Base-by-base conservation (phyloP, 306 rosid species). In the Prunus armeniaca region DNA sequence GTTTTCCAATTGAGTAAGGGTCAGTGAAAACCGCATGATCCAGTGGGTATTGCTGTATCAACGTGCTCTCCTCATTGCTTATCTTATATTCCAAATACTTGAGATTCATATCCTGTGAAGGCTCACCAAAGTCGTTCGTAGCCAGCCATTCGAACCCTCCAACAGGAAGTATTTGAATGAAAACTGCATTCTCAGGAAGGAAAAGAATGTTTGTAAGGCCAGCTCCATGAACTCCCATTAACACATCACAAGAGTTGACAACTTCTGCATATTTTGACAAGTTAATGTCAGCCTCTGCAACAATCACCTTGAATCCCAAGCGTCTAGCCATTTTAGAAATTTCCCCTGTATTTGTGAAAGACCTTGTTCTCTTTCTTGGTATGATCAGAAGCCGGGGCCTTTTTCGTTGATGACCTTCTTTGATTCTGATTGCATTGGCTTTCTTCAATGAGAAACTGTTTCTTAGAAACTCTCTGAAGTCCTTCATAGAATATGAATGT, bases 171-270 rank as follows among this genome's bases (percentile, higher is more conserved):
- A 93, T 74, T 79, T 94, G 97, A 68, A 94, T 87, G 18, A 91
- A 75, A 41, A 91, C 67, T 51, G 98, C 97, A 79, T 88, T 90
- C 65, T 86, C 82, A 1, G 98, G 98, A 47, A 94, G 94, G 73
- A 93, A 93, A 67, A 93, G 82, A 5, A 91, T 84, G 93, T 93
- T 93, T 1, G 98, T 86, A 38, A 93, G 91, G 47, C 98, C 98
- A 69, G 98, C 98, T 11, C 98, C 98, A 74, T 94, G 96, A 80
- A 94, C 93, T 69, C 98, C 98, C 96, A 94, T 65, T 32, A 94
- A 46, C 55, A 91, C 96, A 81, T 94, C 98, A 80, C 96, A 91
- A 22, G 98, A 91, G 55, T 91, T 94, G 80, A 91, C 94, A 19
- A 76, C 46, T 28, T 89, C 65, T 20, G 97, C 86, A 63, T 91